Percentiles rank a stretch among this genome's conserved stretches.
These are phyloP conservation scores for Dissophora globulifera DNA, from an alignment of 192 early-diverging fungal species.

Conservation along the genomic window DNA sequence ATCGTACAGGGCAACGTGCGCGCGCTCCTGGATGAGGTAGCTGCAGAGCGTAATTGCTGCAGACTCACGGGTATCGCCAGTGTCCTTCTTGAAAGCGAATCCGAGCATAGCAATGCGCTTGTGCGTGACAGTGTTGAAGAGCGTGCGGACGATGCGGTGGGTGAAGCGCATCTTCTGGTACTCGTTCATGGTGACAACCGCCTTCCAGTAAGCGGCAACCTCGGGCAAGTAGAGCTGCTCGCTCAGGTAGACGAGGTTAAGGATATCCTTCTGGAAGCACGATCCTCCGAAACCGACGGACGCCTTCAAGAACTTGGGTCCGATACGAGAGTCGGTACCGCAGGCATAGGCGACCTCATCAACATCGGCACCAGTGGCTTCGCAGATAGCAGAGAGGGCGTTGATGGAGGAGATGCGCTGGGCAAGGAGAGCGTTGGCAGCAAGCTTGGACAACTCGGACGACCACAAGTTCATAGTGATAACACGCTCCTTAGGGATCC, in stretches of 20 bases:
- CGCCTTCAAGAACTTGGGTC: conserved; percentile 89
- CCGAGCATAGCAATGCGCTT: conserved; percentile 85
- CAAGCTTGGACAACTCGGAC: conserved; percentile 94
- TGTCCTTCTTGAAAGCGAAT: conserved; percentile 96
- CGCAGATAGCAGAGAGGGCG: conserved; percentile 90
- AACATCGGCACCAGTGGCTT: conserved; percentile 90
- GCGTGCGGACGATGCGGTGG: conserved; percentile 71
- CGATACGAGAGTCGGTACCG: conserved; percentile 87
- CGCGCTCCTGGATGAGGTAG: conserved; percentile 82
- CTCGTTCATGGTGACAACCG: conserved; percentile 91
- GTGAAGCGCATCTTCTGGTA: conserved; percentile 91
- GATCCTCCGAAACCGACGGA: conserved; percentile 95
- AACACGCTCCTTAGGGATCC: conserved; percentile 87
- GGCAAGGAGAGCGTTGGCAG: conserved; percentile 92
- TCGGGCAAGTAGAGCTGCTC: conserved; percentile 85
- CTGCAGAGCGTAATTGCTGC: conserved; percentile 89
- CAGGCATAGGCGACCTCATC: conserved; percentile 92
- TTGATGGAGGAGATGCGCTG: conserved; percentile 96
- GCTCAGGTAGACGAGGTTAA: conserved; percentile 90
- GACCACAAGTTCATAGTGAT: conserved; percentile 95
- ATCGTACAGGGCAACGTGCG: conserved; percentile 84
- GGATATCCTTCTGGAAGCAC: conserved; percentile 96
- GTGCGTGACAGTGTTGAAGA: conserved; percentile 84
- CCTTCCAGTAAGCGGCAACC: conserved; percentile 94
- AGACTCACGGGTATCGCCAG: conserved; percentile 92